Base-by-base conservation (phyloP, 345 rosid genomes). In the Dovyalis caffra region DNA sequence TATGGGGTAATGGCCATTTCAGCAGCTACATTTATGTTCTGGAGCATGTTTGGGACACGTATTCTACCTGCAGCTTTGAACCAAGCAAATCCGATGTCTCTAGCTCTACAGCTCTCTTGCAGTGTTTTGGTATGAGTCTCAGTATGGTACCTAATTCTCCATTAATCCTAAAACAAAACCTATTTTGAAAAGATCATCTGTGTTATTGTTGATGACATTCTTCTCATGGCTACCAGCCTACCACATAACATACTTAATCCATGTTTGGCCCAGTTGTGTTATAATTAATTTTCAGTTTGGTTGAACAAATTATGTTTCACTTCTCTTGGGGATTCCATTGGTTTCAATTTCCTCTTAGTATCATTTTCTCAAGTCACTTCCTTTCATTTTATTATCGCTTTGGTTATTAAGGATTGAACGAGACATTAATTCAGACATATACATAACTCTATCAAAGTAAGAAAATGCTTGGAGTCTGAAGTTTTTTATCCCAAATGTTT, bases 1-100 rank as follows among this genome's bases (percentile, higher is more conserved):
- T 95, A 95, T 84, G 99, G 99, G 78, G 99, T 95, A 38, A 95
- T 95, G 95, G 90, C 95, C 72, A 90, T 95, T 75, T 95, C 99
- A 79, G 92, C 89, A 58, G 92, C 93, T 53, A 95, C 99, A 33
- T 95, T 91, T 83, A 79, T 91, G 82, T 92, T 95, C 86, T 95
- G 99, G 99, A 95, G 83, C 80, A 45, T 85, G 63, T 95, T 90
- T 85, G 97, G 97, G 75, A 80, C 91, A 23, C 88, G 11, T 38
- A 69, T 90, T 74, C 79, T 91, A 49, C 94, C 95, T 1, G 76
- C 91, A 75, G 74, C 91, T 73, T 66, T 92, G 62, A 76, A 81
- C 78, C 87, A 88, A 35, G 99, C 95, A 81, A 89, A 85, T 83
- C 76, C 93, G 49, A 81, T 91, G 81, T 95, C 99, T 32, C 81